Evolutionary conservation across 1,284 basidiomycete genomes (phyloP), one percentile per base, ranked within the genome.

Genomic region (Fomitopsis schrenkii): DNA sequence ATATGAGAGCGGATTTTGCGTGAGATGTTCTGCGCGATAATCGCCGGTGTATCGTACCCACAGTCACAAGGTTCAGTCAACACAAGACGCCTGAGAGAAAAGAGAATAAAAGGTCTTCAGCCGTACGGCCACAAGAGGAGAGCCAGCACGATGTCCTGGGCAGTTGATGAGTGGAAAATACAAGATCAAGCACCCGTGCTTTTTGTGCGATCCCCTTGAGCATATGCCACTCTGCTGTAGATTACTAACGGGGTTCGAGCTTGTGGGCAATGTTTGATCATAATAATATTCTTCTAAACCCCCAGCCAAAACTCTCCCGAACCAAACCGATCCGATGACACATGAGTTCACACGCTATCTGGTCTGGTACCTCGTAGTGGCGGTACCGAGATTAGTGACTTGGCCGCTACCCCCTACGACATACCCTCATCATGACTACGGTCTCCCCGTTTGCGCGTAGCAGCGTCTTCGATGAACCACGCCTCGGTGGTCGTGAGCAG

Each of bases 381-480:
- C n/a, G 30, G 30, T 33, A 19, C 44, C 5, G 12, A 9, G 41
- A 36, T 56, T 17, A 48, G 30, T 60, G 59, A 60, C 62, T 46
- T 44, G 48, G 22, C 60, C 28, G 17, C 56, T 46, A 26, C 44
- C 30, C 56, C 33, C 48, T 35, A 46, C 55, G 55, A 57, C 22
- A 35, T 17, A 38, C 19, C 1, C 17, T 28, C 52, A 55, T 42
- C 40, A 88, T 86, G 81, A 76, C 88, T 52, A 79, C 86, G 38
- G 88, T 85, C 56, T 94, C 92, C 15, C 93, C 93, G 14, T 94
- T 95, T 68, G 92, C 91, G 28, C 82, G 88, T 64, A 85, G 83
- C 70, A 84, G 77, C 67, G 82, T 87, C 3, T 92, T 93, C 68
- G 89, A 91, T 35, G 91, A 93, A 67, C 82, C 85, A 48, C 79